Percentiles rank a stretch among this genome's conserved stretches.
Conservation (phyloP, 2,329 filamentous ascomycete genomes). For the Dothideomycetes sp. region DNA sequence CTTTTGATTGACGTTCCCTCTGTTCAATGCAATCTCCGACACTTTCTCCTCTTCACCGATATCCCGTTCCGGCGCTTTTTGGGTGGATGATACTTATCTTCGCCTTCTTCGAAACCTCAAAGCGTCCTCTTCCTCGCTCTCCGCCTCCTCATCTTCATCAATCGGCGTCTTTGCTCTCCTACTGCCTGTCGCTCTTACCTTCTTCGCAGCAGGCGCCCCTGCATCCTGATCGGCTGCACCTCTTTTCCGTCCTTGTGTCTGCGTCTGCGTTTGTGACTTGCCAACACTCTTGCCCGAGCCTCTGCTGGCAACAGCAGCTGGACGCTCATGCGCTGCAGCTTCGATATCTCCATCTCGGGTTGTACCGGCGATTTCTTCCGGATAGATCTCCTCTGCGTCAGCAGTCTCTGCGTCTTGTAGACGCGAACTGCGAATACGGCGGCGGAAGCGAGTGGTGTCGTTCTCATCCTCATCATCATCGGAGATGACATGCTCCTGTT, state of each 20-base stretch:
- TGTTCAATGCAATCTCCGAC: too few relatives aligned
- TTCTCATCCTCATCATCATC: constrained; percentile 12
- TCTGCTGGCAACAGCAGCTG: background rate
- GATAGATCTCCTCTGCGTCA: constrained; percentile 6
- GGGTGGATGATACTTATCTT: too few relatives aligned
- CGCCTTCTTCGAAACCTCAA: constrained; percentile 9
- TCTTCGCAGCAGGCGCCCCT: constrained; percentile 10
- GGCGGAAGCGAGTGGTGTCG: constrained; percentile 17
- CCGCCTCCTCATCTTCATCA: background rate
- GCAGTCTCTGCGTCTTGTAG: constrained; percentile 16
- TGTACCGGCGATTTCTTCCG: constrained; percentile 11
- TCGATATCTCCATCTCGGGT: constrained; percentile 6
- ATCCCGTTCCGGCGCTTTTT: too few relatives aligned
- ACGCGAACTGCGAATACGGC: constrained; percentile 16
- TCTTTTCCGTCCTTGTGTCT: constrained; percentile 19
- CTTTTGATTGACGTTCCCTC: too few relatives aligned
- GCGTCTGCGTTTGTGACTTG: constrained; percentile 13
- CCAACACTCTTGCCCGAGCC: background rate
- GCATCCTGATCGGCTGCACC: constrained; percentile 14
- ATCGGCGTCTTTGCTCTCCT: background rate
- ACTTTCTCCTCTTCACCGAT: too few relatives aligned
- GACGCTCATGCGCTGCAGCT: constrained; percentile 1
- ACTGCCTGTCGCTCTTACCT: background rate
- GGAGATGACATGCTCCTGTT: constrained; percentile 8
- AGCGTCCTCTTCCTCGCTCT: constrained; percentile 16